Conservation (phyloP, 2,329 filamentous ascomycete species). For the Aureobasidium sp. region DNA sequence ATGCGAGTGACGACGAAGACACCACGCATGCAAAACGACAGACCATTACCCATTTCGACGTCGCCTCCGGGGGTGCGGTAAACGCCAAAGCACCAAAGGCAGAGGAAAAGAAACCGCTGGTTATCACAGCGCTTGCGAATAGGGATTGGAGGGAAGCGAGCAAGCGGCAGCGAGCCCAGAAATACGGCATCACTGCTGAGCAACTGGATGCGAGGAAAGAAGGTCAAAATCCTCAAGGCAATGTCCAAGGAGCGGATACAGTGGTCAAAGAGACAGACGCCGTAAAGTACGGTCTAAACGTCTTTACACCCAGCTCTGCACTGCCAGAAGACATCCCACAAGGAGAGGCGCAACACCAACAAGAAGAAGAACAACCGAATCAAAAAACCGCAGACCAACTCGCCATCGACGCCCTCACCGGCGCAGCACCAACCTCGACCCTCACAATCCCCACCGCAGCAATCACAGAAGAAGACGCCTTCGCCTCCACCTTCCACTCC, state of each 20-base stretch:
- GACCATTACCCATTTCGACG: slow-evolving; percentile 47
- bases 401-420: slow-evolving; percentile 40
- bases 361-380: slow-evolving; percentile 19
- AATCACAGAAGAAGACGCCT: slow-evolving; percentile 57
- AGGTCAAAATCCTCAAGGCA: neutral
- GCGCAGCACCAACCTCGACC: slow-evolving; percentile 28
- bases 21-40: slow-evolving; percentile 37
- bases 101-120: slow-evolving; percentile 35
- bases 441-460: slow-evolving; percentile 29
- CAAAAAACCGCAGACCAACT: slow-evolving; percentile 46
- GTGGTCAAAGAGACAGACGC: slow-evolving; percentile 21
- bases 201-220: slow-evolving; percentile 31
- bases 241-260: slow-evolving; percentile 17
- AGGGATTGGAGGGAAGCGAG: slow-evolving; percentile 52
- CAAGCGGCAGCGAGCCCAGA: slow-evolving; percentile 39
- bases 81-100: slow-evolving; percentile 27
- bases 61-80: slow-evolving; percentile 41
- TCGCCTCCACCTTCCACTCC: slow-evolving; percentile 57
- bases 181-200: slow-evolving; percentile 50
- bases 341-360: slow-evolving; percentile 23
- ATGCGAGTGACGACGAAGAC: slow-evolving; percentile 49
- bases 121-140: slow-evolving; percentile 53
- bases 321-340: slow-evolving; percentile 43
- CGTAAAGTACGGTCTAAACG: slow-evolving; percentile 39
- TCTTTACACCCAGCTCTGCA: neutral